A percentile compares a stretch with the other conserved stretches of the same genome.
phyloP scores from a whole-genome alignment of 2,329 filamentous ascomycete species.

The Zymoseptoria ardabiliae region DNA sequence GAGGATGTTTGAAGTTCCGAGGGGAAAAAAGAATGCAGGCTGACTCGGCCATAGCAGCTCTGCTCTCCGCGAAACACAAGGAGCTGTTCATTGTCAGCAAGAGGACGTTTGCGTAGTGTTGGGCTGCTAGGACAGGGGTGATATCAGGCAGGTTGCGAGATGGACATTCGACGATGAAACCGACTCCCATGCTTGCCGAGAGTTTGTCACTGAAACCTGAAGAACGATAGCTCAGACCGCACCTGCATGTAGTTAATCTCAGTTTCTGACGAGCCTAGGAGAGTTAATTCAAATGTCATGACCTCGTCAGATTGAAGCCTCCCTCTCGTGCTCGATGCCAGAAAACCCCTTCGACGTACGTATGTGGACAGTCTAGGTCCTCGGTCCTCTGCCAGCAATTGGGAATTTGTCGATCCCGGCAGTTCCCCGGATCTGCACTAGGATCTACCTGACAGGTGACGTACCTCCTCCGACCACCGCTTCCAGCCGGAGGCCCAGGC shows the following conservation, averaged over 20 bases:
- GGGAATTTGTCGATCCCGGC: not conserved
- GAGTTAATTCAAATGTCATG: too few relatives aligned
- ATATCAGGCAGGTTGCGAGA: not conserved
- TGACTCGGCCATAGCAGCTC: not conserved
- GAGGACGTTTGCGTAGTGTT: conserved; percentile 1
- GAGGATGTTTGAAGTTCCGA: not conserved
- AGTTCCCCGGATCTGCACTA: not conserved
- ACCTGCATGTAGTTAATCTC: too few relatives aligned
- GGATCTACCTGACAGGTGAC: not conserved
- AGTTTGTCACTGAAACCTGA: not conserved
- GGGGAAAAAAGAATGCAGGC: not conserved
- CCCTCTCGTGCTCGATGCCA: too few relatives aligned
- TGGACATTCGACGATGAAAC: not conserved
- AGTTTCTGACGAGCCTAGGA: too few relatives aligned
- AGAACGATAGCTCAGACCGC: not conserved
- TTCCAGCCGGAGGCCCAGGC: not conserved
- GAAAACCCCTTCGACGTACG: too few relatives aligned
- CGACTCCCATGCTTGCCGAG: not conserved
- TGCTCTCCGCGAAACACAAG: conserved; percentile 3
- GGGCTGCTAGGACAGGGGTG: not conserved
- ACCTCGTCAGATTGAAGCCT: too few relatives aligned
- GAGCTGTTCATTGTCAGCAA: conserved; percentile 17
- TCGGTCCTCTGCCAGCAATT: not conserved
- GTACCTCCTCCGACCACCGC: not conserved
- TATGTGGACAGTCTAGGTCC: too few relatives aligned